A percentile compares a stretch with the other conserved stretches of the same genome.
Conservation (phyloP, 1,284 basidiomycete genomes). For the Trichosporon sp. region DNA sequence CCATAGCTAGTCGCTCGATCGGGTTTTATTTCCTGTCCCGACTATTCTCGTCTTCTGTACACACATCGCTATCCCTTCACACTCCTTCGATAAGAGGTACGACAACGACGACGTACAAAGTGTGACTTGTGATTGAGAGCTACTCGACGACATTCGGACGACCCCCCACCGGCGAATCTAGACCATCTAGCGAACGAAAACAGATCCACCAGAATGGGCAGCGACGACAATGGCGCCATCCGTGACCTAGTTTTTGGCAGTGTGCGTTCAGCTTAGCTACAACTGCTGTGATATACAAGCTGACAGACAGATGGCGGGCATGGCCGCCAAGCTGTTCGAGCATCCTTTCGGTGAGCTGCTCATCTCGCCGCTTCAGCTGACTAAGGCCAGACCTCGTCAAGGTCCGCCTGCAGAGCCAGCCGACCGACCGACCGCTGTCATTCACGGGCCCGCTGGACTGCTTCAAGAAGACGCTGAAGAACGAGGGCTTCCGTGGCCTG, state of each 20-base stretch:
- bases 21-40: constrained; percentile 10
- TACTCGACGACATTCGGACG: background rate
- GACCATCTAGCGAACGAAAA: background rate
- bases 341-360: constrained; percentile 66
- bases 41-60: background rate
- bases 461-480: constrained; percentile 71
- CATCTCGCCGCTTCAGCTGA: background rate
- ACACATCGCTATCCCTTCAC: background rate
- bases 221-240: constrained; percentile 34
- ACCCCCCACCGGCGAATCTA: background rate
- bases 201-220: constrained; percentile 3
- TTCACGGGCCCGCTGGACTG: constrained; percentile 81
- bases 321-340: constrained; percentile 79
- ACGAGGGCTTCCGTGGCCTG: constrained; percentile 75
- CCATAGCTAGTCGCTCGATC: background rate
- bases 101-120: background rate
- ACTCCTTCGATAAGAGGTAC: background rate
- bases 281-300: background rate
- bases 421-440: constrained; percentile 68
- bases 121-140: background rate
- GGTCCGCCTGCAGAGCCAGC: constrained; percentile 79
- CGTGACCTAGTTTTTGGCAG: constrained; percentile 60
- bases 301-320: constrained; percentile 66
- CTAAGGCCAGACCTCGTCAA: constrained; percentile 57
- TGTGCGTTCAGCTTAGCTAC: constrained; percentile 42